Evolutionary conservation across 1,284 basidiomycete genomes (phyloP), one percentile per base, ranked within the genome.

Genomic region (Austropuccinia psidii): DNA sequence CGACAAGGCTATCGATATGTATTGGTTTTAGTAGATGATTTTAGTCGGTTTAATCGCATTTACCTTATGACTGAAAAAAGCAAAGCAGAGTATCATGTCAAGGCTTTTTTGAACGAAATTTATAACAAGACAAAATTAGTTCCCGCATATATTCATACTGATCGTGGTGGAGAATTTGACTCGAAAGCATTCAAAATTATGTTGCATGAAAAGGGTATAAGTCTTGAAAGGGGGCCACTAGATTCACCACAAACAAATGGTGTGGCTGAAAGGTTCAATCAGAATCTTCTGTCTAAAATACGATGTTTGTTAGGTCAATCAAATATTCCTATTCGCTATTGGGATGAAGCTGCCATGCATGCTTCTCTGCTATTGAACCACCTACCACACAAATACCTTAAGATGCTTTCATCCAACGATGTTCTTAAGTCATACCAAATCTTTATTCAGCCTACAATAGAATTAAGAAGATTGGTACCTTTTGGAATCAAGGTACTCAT

Each of bases 191-290:
- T 58, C 39, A 8, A 17, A 7, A 7, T 7, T 33, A 2, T 13
- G 8, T 4, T 58, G 4, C 11, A 45, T 41, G 4, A 45, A 29
- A 15, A 21, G 41, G 61, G 61, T 5, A 64, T 64, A 1, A 21
- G 17, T 8, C 5, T 64, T 47, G 61, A 64, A 64, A 13, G 21
- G 15, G 61, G 41, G n/a, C 61, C 61, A 13, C 21, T 43, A 4
- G 47, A 64, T 24, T 24, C 15, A 13, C 61, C 61, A 1, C 39
- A 64, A 45, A 62, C 60, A 1, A 62, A 62, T 41, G 60, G 60
- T 4, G n/a, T 62, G n/a, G 33, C 60, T 15, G 19, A 62, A 43
- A 4, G 39, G 7, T 62, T 62, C 24, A 62, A 62, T 24, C 39
- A 61, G 13, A 8, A 29, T 6, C 7, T 55, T 7, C n/a, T 55